Evolutionary conservation across 2,329 filamentous ascomycete genomes (phyloP), one percentile per base, ranked within the genome.

Genomic region (Trichoderma pleuroti): DNA sequence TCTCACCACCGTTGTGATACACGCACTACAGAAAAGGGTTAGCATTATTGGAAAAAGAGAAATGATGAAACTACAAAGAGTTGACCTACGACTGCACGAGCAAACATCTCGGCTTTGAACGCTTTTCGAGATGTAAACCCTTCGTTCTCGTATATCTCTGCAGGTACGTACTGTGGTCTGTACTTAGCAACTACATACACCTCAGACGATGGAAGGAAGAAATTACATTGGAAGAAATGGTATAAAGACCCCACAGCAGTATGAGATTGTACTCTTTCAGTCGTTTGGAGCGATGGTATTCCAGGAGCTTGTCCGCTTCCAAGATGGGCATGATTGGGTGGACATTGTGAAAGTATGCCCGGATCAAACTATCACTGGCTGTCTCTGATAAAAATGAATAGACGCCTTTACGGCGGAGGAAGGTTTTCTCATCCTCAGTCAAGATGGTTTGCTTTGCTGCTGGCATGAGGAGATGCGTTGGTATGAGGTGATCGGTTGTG

Each of bases 381-480:
- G 56, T 11, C 14, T 68, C 66, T 21, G 66, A 68, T 36, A 61
- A 36, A 18, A 68, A 60, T 11, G 66, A 68, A 24, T 60, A 68
- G 56, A 68, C 66, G 1, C 66, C 66, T 28, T 68, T 68, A 24
- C 66, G 49, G 14, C 56, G 66, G 59, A 68, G 52, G 12, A 61
- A 68, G 26, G 66, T 39, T 4, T 30, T 61, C 12, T 68, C 66
- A 36, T 61, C 56, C 10, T 68, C 66, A 2, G 66, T 68, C 11
- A 68, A 36, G 30, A 36, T 26, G 1, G 57, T 36, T 42, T 61
- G 28, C 30, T 68, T 68, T 36, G 56, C 66, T 21, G 56, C 66
- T 5, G 66, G 66, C 54, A 68, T 28, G 57, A 68, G 66, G n/a
- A 68, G 66, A 52, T 68, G 66, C 34, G 32, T 68, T 28, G 66